Evolutionary conservation across 441 rosid species (phyloP), one percentile per base, ranked within the genome.

Genomic region (Mallotus japonicus): DNA sequence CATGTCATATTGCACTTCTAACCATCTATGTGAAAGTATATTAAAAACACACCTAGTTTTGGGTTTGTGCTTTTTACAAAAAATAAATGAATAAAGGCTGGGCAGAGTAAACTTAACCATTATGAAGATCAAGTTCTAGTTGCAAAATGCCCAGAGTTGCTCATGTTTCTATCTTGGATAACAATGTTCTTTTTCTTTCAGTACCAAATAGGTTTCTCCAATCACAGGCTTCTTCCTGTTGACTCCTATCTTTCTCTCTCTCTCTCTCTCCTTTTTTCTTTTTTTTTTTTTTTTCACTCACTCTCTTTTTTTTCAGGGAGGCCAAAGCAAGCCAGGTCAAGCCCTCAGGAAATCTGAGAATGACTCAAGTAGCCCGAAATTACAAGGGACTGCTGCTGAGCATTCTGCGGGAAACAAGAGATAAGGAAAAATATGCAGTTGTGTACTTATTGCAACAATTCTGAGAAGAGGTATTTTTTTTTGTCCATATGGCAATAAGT

Each of bases 291-390:
- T n/a, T n/a, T n/a, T 24, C 28, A 0, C 28, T 28, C 32, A 1
- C 32, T 28, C 32, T 28, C 32, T 28, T 3, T 28, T 3, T 28
- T 2, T 28, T 2, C 3, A 93, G 97, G 97, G 89, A 75, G 88
- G 84, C 71, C 94, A 84, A 74, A 76, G 65, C 75, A 93, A 87
- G 84, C 82, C 79, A 70, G 78, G 78, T 61, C 83, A 76, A 75
- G 73, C 86, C 28, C 70, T 78, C 5, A 90, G 76, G 85, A 85
- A 81, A 79, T 71, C 84, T 28, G 88, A 89, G 77, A 79, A 62
- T 59, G 89, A 75, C 81, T 78, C 85, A 66, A 82, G 75, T 73
- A 79, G 85, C 14, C 67, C 78, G 56, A 87, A 79, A 77, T 32
- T 71, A 60, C 80, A 55, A 71, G 85, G 81, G 20, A 71, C 75